Conservation (phyloP, 2,329 filamentous ascomycete genomes). For the Sphaerulina populicola region DNA sequence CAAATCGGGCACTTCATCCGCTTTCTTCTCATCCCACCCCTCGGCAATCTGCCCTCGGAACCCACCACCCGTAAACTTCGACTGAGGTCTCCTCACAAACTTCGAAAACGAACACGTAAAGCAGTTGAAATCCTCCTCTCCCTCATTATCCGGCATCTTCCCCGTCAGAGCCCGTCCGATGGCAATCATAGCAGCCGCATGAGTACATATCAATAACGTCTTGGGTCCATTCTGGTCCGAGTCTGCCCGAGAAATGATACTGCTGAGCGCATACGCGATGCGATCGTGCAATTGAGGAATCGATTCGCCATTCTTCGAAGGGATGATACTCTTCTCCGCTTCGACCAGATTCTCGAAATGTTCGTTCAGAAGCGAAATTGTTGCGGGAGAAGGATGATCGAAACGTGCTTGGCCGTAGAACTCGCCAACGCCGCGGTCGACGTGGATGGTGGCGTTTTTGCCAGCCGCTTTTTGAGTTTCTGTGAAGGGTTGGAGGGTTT, state of each 20-base stretch:
- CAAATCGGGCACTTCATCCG: conserved; percentile 36
- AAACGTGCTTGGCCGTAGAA: conserved; percentile 88
- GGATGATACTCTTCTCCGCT: conserved; percentile 50
- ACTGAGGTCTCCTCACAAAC: conserved; percentile 46
- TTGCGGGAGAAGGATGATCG: conserved; percentile 70
- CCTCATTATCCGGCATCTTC: conserved; percentile 59
- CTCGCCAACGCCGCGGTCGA: conserved; percentile 53
- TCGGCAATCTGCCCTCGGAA: conserved; percentile 3
- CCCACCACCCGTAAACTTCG: conserved; percentile 7
- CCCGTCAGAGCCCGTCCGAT: conserved; percentile 77
- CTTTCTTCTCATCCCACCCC: conserved; percentile 26
- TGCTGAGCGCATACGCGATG: conserved; percentile 59
- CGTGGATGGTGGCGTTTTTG: conserved; percentile 20
- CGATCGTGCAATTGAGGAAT: conserved; percentile 73
- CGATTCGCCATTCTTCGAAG: conserved; percentile 64
- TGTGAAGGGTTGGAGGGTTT: conserved; percentile 68
- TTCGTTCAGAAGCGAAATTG: conserved; percentile 51
- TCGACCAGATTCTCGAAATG: conserved; percentile 55
- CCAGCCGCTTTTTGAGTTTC: conserved; percentile 37
- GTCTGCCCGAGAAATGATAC: conserved; percentile 66
- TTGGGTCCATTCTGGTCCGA: conserved; percentile 53
- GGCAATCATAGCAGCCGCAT: conserved; percentile 83
- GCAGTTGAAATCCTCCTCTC: conserved; percentile 71
- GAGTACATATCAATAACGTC: conserved; percentile 72
- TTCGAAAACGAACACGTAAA: conserved; percentile 75